These are phyloP conservation scores for Tirmania nivea DNA, from an alignment of 495 filamentous ascomycete species.

Conservation along the genomic window DNA sequence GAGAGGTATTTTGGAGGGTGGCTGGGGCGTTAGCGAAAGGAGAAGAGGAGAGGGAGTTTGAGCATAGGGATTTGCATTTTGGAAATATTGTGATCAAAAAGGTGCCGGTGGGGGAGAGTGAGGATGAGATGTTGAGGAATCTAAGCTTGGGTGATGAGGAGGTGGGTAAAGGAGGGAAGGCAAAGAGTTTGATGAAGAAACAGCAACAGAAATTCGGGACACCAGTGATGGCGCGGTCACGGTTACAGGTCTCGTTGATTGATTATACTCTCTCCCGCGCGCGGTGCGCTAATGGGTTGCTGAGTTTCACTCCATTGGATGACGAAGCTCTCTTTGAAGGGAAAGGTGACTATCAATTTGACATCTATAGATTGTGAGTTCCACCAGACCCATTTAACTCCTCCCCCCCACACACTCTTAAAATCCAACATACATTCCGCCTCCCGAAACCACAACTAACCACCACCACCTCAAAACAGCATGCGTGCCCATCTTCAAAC, in stretches of 20 bases:
- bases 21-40: conserved; percentile 13
- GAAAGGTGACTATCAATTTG: conserved; percentile 20
- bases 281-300: conserved; percentile 1
- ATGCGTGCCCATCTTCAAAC: not conserved
- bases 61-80: conserved; percentile 19
- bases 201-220: conserved; percentile 3
- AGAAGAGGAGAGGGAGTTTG: conserved; percentile 10
- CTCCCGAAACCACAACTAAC: not conserved
- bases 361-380: conserved; percentile 19
- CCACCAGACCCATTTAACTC: conserved; percentile 2
- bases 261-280: conserved; percentile 19
- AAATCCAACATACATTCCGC: not conserved
- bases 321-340: conserved; percentile 18
- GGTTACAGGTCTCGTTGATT: conserved; percentile 15
- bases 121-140: not conserved
- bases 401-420: not conserved
- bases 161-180: not conserved
- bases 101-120: not conserved
- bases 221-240: not conserved
- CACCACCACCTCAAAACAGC: not conserved
- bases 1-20: conserved; percentile 17
- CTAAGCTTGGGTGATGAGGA: not conserved
- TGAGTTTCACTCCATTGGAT: conserved; percentile 11
- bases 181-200: not conserved
- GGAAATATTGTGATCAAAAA: conserved; percentile 17